Evolutionary conservation across 768 basidiomycete genomes (phyloP).

Genomic region (Mycena pura): DNA sequence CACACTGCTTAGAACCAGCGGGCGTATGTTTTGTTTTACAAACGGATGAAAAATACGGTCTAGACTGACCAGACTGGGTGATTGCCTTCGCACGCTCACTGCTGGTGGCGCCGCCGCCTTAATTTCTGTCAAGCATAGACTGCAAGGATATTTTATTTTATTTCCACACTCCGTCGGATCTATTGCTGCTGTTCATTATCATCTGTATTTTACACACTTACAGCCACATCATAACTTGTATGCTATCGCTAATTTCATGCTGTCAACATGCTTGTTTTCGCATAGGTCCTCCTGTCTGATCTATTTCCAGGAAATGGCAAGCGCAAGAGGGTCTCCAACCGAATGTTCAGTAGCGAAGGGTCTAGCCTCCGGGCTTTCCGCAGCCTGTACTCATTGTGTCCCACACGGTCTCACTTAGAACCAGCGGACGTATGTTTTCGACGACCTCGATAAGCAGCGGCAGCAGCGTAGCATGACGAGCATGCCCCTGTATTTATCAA

Average conservation of each 20-base stretch:
- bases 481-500: too few species aligned
- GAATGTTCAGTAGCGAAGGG: constrained; percentile 55
- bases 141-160: constrained; percentile 40
- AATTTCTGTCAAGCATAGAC: constrained; percentile 44
- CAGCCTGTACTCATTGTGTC: too few species aligned
- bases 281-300: constrained; percentile 13
- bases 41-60: constrained; percentile 50
- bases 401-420: too few species aligned
- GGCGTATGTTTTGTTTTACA: constrained; percentile 87
- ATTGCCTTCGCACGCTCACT: too few species aligned
- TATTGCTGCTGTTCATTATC: constrained; percentile 32
- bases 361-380: constrained; percentile 91
- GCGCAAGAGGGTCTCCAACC: constrained; percentile 48
- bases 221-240: constrained; percentile 34
- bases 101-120: too few species aligned
- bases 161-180: constrained; percentile 27
- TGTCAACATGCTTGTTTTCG: constrained; percentile 12
- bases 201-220: constrained; percentile 41
- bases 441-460: too few species aligned
- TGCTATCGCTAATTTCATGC: constrained; percentile 25
- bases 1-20: constrained; percentile 48
- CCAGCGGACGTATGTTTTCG: too few species aligned
- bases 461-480: too few species aligned
- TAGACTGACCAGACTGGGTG: constrained; percentile 1
- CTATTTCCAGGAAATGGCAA: constrained; percentile 50